Evolutionary conservation across 2,329 filamentous ascomycete genomes (phyloP).

Genomic region (Xylaria polymorpha): DNA sequence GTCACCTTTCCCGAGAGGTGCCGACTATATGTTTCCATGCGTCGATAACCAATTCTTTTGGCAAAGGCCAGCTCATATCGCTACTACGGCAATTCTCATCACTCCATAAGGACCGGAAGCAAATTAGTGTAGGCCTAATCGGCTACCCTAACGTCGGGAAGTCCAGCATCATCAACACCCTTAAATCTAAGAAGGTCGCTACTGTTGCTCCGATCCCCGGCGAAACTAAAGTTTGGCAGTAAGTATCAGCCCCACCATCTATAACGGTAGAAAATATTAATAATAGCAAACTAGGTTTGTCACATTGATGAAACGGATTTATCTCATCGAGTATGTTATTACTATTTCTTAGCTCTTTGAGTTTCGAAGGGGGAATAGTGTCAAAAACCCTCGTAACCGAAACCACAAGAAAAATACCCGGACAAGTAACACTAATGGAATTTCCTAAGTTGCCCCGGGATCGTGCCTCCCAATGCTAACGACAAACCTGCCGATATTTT

Average conservation of each 20-base stretch:
- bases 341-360: too few relatives aligned
- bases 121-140: conserved; percentile 91
- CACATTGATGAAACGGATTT: conserved; percentile 90
- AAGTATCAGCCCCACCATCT: too few relatives aligned
- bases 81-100: conserved; percentile 92
- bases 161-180: conserved; percentile 90
- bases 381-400: not conserved
- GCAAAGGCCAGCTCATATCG: conserved; percentile 93
- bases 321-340: conserved; percentile 77
- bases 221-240: conserved; percentile 96
- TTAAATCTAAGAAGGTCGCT: conserved; percentile 94
- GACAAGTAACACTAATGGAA: not conserved
- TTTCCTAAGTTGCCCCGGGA: conserved; percentile 77
- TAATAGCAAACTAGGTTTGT: conserved; percentile 67
- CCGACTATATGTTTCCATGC: conserved; percentile 96
- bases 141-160: conserved; percentile 94
- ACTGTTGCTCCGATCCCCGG: conserved; percentile 94
- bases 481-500: conserved; percentile 90
- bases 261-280: too few relatives aligned
- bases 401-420: not conserved
- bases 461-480: conserved; percentile 87
- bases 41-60: conserved; percentile 94
- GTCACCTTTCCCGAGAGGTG: conserved; percentile 86
- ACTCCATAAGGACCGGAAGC: conserved; percentile 89
- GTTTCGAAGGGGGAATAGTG: not conserved